Evolutionary conservation across 2,329 filamentous ascomycete species (phyloP).

Genomic region (Trichophyton verrucosum): DNA sequence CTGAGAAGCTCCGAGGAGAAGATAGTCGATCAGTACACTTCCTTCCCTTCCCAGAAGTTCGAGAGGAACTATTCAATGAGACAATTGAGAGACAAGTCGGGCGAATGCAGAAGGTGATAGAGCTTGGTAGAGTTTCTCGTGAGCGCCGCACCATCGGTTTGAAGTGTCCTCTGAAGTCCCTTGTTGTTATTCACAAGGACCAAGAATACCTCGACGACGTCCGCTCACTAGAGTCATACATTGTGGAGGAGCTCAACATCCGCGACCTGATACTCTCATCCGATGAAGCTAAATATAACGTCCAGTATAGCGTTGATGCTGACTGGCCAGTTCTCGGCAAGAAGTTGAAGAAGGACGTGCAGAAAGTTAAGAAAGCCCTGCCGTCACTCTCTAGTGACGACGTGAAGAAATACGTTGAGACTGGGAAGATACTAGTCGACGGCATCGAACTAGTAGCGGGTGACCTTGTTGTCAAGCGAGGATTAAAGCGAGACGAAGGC

Average conservation of each 20-base stretch:
- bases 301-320: conserved; percentile 77
- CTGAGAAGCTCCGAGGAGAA: conserved; percentile 52
- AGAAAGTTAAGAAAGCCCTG: conserved; percentile 80
- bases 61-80: conserved; percentile 74
- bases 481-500: conserved; percentile 58
- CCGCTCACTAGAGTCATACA: conserved; percentile 72
- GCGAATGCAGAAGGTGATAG: conserved; percentile 92
- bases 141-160: conserved; percentile 74
- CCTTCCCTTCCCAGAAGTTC: conserved; percentile 75
- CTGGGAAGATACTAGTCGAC: conserved; percentile 66
- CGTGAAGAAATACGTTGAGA: conserved; percentile 63
- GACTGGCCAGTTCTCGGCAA: conserved; percentile 93
- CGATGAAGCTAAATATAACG: conserved; percentile 82
- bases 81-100: conserved; percentile 74
- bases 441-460: conserved; percentile 72
- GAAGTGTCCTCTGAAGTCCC: conserved; percentile 80
- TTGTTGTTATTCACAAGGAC: conserved; percentile 79
- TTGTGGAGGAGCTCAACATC: conserved; percentile 84
- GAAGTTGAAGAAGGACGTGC: conserved; percentile 92
- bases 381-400: conserved; percentile 66
- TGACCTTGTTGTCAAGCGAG: conserved; percentile 72
- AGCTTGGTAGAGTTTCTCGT: conserved; percentile 72
- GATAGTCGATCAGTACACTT: conserved; percentile 87
- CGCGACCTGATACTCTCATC: conserved; percentile 70
- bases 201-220: conserved; percentile 75